These are phyloP conservation scores for Pyrenophora graminea DNA, from an alignment of 2,329 filamentous ascomycete genomes.

Conservation along the genomic window DNA sequence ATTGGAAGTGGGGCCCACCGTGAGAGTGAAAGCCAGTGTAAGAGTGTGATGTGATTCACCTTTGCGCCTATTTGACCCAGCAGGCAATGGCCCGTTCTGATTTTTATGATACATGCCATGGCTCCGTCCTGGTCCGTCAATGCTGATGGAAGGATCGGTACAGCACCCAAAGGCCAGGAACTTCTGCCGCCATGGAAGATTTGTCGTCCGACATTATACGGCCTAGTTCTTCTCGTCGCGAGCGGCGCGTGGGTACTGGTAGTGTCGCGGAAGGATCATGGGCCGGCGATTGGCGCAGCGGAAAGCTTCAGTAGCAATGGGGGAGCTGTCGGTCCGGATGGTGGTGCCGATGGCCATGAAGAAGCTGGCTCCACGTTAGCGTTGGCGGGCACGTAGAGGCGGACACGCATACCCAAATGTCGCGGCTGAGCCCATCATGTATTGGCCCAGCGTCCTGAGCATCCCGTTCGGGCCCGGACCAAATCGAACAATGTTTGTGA, in stretches of 20 bases:
- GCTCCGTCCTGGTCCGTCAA: slow-evolving; percentile 7
- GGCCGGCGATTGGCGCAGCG: slow-evolving; percentile 70
- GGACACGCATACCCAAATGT: slow-evolving; percentile 79
- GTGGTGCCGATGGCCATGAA: slow-evolving; percentile 99
- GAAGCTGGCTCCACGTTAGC: slow-evolving; percentile 61
- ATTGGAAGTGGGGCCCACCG: neutral
- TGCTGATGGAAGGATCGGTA: slow-evolving; percentile 16
- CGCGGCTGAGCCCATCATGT: slow-evolving; percentile 92
- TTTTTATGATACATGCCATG: slow-evolving; percentile 15
- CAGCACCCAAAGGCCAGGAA: slow-evolving; percentile 9
- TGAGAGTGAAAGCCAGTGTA: slow-evolving; percentile 2
- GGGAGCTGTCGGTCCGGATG: slow-evolving; percentile 87
- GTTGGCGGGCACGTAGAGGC: neutral
- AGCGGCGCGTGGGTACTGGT: slow-evolving; percentile 32
- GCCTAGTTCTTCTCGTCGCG: slow-evolving; percentile 37
- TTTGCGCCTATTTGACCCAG: neutral
- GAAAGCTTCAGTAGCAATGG: slow-evolving; percentile 75
- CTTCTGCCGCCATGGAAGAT: neutral
- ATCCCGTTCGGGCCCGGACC: slow-evolving; percentile 92
- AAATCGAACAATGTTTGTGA: slow-evolving; percentile 92
- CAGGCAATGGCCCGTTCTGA: neutral
- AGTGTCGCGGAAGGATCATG: slow-evolving; percentile 63
- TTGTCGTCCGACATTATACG: neutral
- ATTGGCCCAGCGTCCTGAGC: slow-evolving; percentile 91
- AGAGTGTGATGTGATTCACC: neutral